Evolutionary conservation across 2,329 filamentous ascomycete species (phyloP), one percentile per base, ranked within the genome.

Genomic region (Aspergillus novofumigatus): DNA sequence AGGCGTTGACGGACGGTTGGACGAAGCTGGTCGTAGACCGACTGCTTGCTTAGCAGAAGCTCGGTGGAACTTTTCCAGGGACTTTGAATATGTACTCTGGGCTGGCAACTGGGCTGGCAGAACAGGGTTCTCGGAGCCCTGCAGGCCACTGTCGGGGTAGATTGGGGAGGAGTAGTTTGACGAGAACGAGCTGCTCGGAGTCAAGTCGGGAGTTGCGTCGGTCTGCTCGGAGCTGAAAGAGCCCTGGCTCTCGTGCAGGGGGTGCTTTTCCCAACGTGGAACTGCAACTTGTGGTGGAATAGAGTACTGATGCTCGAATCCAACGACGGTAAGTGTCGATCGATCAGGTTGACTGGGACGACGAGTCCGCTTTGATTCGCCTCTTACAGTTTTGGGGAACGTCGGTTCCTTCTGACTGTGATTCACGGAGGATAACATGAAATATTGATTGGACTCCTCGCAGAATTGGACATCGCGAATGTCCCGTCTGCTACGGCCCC

Each of bases 131-230:
- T 72, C 64, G 0, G 69, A 68, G 1, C 66, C 65, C 25, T 63
- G 66, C 4, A 70, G 48, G 2, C 69, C 63, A 0, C 61, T 62
- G 42, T 72, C 67, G 0, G 69, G 67, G 45, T 70, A 70, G 4
- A 66, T 58, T 0, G 67, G 62, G 17, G 67, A 62, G 7, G 72
- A 73, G 52, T 72, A 70, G 5, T 67, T 65, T 1, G 73, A 75
- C 25, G 73, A 75, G 58, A 75, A 75, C 1, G 73, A 75, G 56
- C 68, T 75, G 60, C 72, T 75, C 0, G 73, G 73, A 0, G 72
- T 75, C 38, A 75, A 59, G 38, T 75, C 70, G 0, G 73, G 73
- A 0, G 69, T 74, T 3, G 61, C 63, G 55, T 72, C 71, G 10
- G 69, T 67, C 58, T 67, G 63, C 0, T 68, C 60, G 0, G 72